Evolutionary conservation across 306 rosid species (phyloP), one percentile per base, ranked within the genome.

Genomic region (Aeschynomene evenia): DNA sequence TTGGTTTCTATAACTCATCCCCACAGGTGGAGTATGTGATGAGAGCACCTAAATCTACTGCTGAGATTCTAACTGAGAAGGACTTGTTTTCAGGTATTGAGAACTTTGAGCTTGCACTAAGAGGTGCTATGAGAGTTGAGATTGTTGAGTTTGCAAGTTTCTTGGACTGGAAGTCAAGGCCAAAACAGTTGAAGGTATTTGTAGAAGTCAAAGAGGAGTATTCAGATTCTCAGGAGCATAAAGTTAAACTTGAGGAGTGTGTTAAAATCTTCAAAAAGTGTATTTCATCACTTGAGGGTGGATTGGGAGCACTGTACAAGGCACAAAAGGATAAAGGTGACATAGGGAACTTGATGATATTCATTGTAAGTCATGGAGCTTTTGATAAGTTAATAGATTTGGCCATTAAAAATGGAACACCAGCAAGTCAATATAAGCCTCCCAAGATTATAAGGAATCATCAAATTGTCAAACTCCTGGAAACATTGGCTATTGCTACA

Each of bases 391-490:
- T 86, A 56, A 57, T 71, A 45, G 63, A 68, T 24, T 46, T 82
- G 37, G 95, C 85, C 59, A 64, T 88, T 51, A 72, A 71, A 53
- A 84, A 80, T 36, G 89, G 91, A 68, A 39, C 89, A 36, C 77
- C 91, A 16, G 88, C 91, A 39, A 74, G 86, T 76, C 91, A 80
- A 66, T 88, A 84, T 74, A 88, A 86, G 33, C 91, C 89, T 1
- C 88, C 89, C 21, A 89, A 82, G 86, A 82, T 89, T 61, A 72
- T 89, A 71, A 53, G 87, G 75, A 84, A 74, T 68, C 75, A 34
- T 45, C 81, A 84, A 54, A 63, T 72, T 48, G 85, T 70, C 40
- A 39, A 31, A 15, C 55, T 82, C 62, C 71, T 86, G 70, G 81
- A 79, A 83, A 69, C 72, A 6, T 74, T 56, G 21, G 72, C 77